Conservation (phyloP, 495 filamentous ascomycete genomes). For the Penicillium goetzii region DNA sequence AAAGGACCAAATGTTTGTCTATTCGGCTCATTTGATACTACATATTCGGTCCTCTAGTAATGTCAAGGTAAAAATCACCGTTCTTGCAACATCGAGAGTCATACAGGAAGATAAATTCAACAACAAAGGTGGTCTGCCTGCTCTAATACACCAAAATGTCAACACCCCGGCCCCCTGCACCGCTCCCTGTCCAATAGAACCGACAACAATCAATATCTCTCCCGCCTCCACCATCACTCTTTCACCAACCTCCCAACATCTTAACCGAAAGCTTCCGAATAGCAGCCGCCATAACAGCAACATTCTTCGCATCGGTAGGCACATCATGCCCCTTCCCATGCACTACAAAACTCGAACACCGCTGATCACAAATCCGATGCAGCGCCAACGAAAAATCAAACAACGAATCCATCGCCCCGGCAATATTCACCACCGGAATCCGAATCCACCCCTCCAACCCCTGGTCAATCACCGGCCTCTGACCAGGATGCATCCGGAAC, state of each 20-base stretch:
- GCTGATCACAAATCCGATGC: conserved; percentile 31
- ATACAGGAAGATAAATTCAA: not conserved
- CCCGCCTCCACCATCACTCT: not conserved
- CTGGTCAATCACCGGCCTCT: conserved; percentile 27
- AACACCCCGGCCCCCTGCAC: not conserved
- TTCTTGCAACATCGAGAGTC: not conserved
- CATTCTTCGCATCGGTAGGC: conserved; percentile 35
- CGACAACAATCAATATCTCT: not conserved
- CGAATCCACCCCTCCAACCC: conserved; percentile 30
- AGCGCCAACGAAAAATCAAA: conserved; percentile 37
- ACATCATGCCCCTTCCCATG: conserved; percentile 42
- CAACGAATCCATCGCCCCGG: conserved; percentile 33
- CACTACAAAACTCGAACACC: conserved; percentile 29
- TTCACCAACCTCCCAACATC: conserved; percentile 24
- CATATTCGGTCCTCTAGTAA: not conserved
- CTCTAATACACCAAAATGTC: not conserved
- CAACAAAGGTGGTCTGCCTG: not conserved
- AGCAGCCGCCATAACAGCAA: conserved; percentile 30
- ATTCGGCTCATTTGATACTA: not conserved
- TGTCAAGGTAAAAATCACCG: not conserved
- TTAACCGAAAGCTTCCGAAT: conserved; percentile 32
- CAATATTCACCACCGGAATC: conserved; percentile 37
- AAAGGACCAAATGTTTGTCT: not conserved
- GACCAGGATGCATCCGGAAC: conserved; percentile 35
- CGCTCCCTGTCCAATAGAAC: not conserved